Base-by-base conservation (phyloP, 2,329 filamentous ascomycete genomes). In the Salinomyces thailandicus region DNA sequence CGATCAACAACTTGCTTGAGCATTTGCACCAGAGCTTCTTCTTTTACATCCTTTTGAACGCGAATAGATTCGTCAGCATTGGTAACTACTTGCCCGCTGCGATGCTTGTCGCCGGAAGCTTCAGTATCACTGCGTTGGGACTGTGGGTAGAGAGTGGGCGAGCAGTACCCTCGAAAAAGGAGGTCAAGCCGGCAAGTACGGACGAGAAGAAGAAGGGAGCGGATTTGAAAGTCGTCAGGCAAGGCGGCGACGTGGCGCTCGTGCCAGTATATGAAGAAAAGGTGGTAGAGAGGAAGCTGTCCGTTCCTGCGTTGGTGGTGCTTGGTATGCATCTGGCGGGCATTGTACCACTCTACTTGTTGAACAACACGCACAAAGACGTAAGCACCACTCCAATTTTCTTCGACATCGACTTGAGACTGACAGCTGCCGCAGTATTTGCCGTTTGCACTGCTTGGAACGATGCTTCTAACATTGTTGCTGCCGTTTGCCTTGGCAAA, bases 11-110 rank as follows among this genome's bases (percentile, higher is more conserved):
- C 55, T 66, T 98, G 40, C 73, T 98, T 19, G 91, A 98, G 63
- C 87, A 98, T 58, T 71, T 98, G 43, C 91, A 98, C 58, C 91
- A 98, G 64, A 95, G 87, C 59, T 98, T 98, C 69, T 98, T 98
- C 73, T 96, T 98, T 64, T 98, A 98, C 59, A 69, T 98, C 35
- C 71, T 98, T 30, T 86, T 96, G 76, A 81, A 93, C 48, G 75
- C 79, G 18, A 84, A 91, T 52, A 79, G 87, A 8, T 98, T 98
- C 57, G 91, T 96, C 49, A 96, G 87, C 62, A 98, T 98, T 45
- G 91, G 91, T 12, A 98, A 89, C 1, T 98, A 98, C 55, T 71
- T 98, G 3, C 91, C 91, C 0, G 93, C 85, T 50, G 91, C 91
- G n/a, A 98, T 98, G 91, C 64, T 96, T 34, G 73, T 98, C 39